Evolutionary conservation across 164 flowering plant genomes (phyloP).

Genomic region (Dillenia suffruticosa): DNA sequence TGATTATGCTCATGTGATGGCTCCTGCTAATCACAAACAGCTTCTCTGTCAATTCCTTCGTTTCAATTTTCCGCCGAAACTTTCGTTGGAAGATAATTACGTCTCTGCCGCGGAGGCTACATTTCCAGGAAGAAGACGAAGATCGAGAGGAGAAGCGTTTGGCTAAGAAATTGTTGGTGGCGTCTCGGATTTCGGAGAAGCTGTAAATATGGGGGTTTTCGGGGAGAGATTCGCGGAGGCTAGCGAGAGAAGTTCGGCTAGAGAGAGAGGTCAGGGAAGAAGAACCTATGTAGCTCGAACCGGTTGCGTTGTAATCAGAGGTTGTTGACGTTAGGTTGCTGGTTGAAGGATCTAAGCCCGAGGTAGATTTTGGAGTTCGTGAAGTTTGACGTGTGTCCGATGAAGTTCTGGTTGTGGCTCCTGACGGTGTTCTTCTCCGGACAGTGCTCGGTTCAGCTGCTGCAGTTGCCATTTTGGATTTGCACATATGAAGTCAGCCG

Average conservation of each 20-base stretch:
- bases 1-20: constrained; percentile 58
- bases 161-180: constrained; percentile 48
- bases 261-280: constrained; percentile 17
- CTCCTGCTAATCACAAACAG: constrained; percentile 48
- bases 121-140: constrained; percentile 70
- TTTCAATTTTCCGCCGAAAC: constrained; percentile 38
- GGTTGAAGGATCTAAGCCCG: neutral
- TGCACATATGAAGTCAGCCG: constrained; percentile 14
- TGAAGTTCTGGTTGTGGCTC: neutral
- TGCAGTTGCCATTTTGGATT: constrained; percentile 12
- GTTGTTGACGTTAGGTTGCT: neutral
- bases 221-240: constrained; percentile 33
- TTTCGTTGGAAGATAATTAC: constrained; percentile 55
- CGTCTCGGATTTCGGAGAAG: constrained; percentile 43
- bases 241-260: constrained; percentile 23
- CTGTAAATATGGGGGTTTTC: constrained; percentile 42
- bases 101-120: constrained; percentile 42
- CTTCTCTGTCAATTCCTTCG: constrained; percentile 25
- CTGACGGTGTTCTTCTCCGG: constrained; percentile 1
- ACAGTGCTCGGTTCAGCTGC: constrained; percentile 11
- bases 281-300: no score
- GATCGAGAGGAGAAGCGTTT: constrained; percentile 33
- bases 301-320: neutral
- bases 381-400: neutral
- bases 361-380: neutral